Conservation (phyloP, 176 grass and related monocot species). For the Secale cereale region DNA sequence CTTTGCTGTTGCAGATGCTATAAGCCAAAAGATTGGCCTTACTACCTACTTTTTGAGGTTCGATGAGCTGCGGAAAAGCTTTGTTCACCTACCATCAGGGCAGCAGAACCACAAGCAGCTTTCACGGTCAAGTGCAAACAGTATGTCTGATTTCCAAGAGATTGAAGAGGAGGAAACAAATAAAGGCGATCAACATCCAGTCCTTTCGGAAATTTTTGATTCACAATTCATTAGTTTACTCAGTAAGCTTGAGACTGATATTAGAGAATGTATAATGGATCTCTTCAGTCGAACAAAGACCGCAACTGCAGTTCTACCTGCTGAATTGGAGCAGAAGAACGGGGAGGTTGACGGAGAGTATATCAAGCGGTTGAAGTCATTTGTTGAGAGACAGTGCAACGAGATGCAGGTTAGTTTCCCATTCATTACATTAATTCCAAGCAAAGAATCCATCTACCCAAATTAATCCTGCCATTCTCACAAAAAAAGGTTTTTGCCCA, state of each 20-base stretch:
- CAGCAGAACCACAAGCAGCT: conserved; percentile 60
- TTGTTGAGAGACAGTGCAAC: conserved; percentile 94
- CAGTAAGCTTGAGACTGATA: conserved; percentile 71
- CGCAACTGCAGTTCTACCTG: conserved; percentile 67
- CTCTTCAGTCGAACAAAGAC: conserved; percentile 80
- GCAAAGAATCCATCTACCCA: neutral
- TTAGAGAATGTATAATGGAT: conserved; percentile 82
- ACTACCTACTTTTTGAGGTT: conserved; percentile 80
- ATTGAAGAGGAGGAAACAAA: conserved; percentile 68
- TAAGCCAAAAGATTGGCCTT: conserved; percentile 88
- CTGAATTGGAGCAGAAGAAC: conserved; percentile 85
- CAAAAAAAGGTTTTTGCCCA: neutral
- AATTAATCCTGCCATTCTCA: neutral
- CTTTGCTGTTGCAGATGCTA: conserved; percentile 80
- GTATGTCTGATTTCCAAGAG: conserved; percentile 69
- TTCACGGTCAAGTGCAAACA: conserved; percentile 76
- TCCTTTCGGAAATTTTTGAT: conserved; percentile 84
- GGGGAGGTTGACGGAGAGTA: conserved; percentile 82
- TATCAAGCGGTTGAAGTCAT: conserved; percentile 75
- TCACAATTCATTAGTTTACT: conserved; percentile 61
- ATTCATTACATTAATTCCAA: neutral
- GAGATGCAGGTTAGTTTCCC: conserved; percentile 85
- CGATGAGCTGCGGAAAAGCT: conserved; percentile 70
- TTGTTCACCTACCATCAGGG: conserved; percentile 39
- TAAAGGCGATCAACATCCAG: conserved; percentile 59